Percentiles rank a stretch among this genome's conserved stretches.
Evolutionary conservation across 106 monocot species (phyloP).

Genomic region (Acorus gramineus): DNA sequence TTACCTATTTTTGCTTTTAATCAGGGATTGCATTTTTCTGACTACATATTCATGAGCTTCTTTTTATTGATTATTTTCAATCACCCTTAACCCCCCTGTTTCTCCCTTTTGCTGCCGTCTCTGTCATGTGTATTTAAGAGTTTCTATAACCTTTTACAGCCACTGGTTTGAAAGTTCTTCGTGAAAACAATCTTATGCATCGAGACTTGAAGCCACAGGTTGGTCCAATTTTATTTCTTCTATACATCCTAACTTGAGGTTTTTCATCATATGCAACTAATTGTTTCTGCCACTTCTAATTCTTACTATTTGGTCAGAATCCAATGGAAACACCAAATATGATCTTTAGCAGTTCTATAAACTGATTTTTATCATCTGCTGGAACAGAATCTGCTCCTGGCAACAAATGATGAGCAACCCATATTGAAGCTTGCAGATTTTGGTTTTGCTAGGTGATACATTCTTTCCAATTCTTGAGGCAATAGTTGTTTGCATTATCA

Average conservation of each 20-base stretch:
- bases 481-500: not conserved
- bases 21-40: not conserved
- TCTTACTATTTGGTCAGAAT: no score
- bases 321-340: no score
- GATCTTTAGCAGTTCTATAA: not conserved
- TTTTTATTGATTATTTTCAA: conserved; percentile 9
- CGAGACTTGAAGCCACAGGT: conserved; percentile 98
- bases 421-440: conserved; percentile 94
- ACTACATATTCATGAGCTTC: not conserved
- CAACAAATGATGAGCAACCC: conserved; percentile 53
- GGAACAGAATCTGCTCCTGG: conserved; percentile 81
- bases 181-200: conserved; percentile 85
- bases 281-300: no score
- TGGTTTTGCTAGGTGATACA: conserved; percentile 87
- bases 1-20: not conserved
- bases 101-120: no score
- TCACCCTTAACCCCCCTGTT: no score
- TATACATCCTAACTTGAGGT: not conserved
- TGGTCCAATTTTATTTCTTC: conserved; percentile 3
- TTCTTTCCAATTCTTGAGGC: not conserved
- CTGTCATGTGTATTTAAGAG: no score
- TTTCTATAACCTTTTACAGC: conserved; percentile 25
- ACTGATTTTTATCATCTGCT: conserved; percentile 12
- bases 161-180: conserved; percentile 81
- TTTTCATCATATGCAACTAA: no score